Evolutionary conservation across 2,329 filamentous ascomycete genomes (phyloP).

Genomic region (Dactylellina cionopaga): DNA sequence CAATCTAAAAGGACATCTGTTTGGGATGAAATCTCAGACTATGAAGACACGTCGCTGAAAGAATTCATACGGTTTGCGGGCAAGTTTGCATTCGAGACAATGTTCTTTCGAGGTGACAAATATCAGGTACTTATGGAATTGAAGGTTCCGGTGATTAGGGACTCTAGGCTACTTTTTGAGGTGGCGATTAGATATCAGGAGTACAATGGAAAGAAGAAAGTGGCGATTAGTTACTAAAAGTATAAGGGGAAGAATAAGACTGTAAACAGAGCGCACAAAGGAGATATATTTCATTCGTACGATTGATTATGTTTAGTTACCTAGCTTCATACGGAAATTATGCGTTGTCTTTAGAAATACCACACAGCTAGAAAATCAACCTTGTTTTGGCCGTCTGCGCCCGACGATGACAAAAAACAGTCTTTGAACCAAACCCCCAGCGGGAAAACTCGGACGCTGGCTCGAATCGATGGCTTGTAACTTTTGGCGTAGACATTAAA

Average conservation of each 20-base stretch:
- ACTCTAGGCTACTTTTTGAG: background rate
- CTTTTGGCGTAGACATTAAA: conserved; percentile 1
- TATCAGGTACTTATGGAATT: background rate
- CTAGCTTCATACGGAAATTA: too few species aligned
- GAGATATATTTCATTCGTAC: too few species aligned
- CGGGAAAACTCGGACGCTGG: conserved; percentile 4
- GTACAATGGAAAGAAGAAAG: background rate
- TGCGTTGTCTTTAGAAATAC: background rate
- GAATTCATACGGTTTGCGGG: background rate
- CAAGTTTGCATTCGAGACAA: background rate
- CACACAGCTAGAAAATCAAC: background rate
- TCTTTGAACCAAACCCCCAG: background rate
- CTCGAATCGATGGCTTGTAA: conserved; percentile 22
- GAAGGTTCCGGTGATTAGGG: background rate
- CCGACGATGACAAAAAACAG: conserved; percentile 13
- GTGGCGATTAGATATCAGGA: background rate
- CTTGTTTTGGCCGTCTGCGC: background rate
- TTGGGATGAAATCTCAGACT: background rate
- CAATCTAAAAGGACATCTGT: background rate
- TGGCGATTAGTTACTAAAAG: too few species aligned
- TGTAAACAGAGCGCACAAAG: too few species aligned
- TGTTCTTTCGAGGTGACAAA: background rate
- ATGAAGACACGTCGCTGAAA: background rate
- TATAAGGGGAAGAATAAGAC: too few species aligned
- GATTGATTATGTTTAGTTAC: too few species aligned